These are phyloP conservation scores for Xerocomellus intermedius DNA, from an alignment of 768 basidiomycete species.

Conservation along the genomic window DNA sequence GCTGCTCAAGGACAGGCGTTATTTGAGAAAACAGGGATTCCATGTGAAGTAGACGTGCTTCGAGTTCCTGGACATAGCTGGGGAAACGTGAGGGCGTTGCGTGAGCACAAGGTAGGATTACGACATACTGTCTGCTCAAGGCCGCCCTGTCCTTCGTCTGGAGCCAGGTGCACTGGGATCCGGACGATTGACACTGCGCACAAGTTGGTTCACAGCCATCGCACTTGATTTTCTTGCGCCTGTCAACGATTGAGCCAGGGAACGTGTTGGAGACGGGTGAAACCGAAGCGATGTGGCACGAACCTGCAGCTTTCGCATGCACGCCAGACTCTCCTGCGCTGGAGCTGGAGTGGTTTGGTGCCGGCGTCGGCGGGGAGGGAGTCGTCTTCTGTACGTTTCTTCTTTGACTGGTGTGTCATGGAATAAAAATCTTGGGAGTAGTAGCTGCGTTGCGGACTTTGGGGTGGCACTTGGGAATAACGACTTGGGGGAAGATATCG, in stretches of 20 bases:
- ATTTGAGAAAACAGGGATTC: constrained; percentile 83
- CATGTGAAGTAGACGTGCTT: constrained; percentile 85
- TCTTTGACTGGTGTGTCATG: constrained; percentile 63
- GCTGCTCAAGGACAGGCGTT: constrained; percentile 73
- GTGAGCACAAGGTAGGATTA: not conserved
- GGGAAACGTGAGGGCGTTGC: constrained; percentile 18
- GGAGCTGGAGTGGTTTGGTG: constrained; percentile 72
- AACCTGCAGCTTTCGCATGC: constrained; percentile 89
- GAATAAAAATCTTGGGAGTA: constrained; percentile 45
- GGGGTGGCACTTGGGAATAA: constrained; percentile 18
- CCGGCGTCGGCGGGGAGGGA: constrained; percentile 49
- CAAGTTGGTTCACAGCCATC: constrained; percentile 87
- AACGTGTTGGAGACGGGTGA: constrained; percentile 16
- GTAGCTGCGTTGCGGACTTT: constrained; percentile 21
- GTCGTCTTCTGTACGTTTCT: constrained; percentile 71
- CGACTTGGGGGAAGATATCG: constrained; percentile 33
- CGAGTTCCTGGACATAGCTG: constrained; percentile 90
- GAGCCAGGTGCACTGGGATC: constrained; percentile 82
- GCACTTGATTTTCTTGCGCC: constrained; percentile 92
- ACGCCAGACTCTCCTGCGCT: constrained; percentile 80
- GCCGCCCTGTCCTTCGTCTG: constrained; percentile 92
- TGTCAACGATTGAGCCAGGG: constrained; percentile 32
- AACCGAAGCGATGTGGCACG: constrained; percentile 27
- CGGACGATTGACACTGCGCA: constrained; percentile 73
- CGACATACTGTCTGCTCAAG: constrained; percentile 79